A percentile compares a stretch with the other conserved stretches of the same genome.
These are phyloP conservation scores for Stephania cephalantha DNA, from an alignment of 164 flowering plant genomes.

Conservation along the genomic window DNA sequence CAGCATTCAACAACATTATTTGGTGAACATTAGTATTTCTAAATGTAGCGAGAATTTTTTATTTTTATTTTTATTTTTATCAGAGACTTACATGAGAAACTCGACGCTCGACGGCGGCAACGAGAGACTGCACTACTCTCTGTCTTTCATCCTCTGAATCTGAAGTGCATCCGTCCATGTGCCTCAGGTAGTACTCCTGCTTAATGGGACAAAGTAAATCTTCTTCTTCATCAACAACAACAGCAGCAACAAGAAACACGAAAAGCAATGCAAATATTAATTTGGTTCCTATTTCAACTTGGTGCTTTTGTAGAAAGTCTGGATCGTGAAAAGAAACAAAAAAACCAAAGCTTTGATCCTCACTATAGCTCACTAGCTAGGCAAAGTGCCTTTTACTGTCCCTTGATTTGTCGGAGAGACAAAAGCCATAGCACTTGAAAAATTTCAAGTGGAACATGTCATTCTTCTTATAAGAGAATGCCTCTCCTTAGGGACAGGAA, in stretches of 20 bases:
- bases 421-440: too few species aligned
- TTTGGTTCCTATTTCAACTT: not conserved
- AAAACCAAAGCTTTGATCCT: too few species aligned
- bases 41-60: too few species aligned
- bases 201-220: not conserved
- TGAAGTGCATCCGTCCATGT: constrained; percentile 58
- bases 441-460: too few species aligned
- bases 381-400: too few species aligned
- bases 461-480: too few species aligned
- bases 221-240: not conserved
- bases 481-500: too few species aligned
- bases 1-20: not conserved
- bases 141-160: constrained; percentile 46
- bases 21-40: not conserved
- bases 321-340: too few species aligned
- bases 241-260: too few species aligned
- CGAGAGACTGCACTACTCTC: constrained; percentile 47
- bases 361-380: too few species aligned
- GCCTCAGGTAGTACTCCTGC: constrained; percentile 83
- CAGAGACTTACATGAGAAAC: constrained; percentile 52
- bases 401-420: too few species aligned
- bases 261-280: not conserved
- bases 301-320: too few species aligned
- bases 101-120: constrained; percentile 80
- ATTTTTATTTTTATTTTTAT: not conserved